Evolutionary conservation across 2,329 filamentous ascomycete genomes (phyloP).

Genomic region (Alternaria solani): DNA sequence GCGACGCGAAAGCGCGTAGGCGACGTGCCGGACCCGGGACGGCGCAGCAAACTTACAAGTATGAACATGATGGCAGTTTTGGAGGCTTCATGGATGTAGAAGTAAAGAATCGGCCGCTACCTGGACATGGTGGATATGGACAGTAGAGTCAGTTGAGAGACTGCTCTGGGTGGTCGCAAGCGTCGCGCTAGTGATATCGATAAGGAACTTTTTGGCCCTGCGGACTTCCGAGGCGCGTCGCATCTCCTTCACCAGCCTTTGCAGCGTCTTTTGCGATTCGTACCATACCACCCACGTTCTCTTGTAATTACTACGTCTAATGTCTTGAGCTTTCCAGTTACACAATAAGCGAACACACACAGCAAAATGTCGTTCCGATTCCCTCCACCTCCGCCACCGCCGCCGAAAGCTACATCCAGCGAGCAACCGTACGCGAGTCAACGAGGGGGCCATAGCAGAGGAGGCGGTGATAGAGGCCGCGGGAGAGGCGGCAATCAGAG

Average conservation of each 20-base stretch:
- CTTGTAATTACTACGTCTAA: background rate
- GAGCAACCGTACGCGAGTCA: conserved; percentile 39
- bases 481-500: conserved; percentile 30
- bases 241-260: conserved; percentile 3
- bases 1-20: background rate
- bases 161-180: conserved; percentile 14
- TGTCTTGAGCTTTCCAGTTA: background rate
- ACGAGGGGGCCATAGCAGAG: conserved; percentile 33
- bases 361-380: conserved; percentile 50
- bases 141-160: conserved; percentile 10
- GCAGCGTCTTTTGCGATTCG: background rate
- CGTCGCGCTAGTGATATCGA: conserved; percentile 29
- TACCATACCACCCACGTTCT: background rate
- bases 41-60: conserved; percentile 40
- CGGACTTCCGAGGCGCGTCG: conserved; percentile 24
- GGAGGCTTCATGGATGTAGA: conserved; percentile 38
- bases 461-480: conserved; percentile 41
- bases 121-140: conserved; percentile 15
- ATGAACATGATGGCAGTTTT: conserved; percentile 47
- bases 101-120: conserved; percentile 21
- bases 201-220: conserved; percentile 22
- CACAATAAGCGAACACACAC: background rate
- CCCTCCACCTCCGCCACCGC: conserved; percentile 58
- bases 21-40: background rate
- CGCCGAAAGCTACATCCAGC: conserved; percentile 44